phyloP scores from a whole-genome alignment of 768 basidiomycete species.

The Macrolepiota dolichaula region DNA sequence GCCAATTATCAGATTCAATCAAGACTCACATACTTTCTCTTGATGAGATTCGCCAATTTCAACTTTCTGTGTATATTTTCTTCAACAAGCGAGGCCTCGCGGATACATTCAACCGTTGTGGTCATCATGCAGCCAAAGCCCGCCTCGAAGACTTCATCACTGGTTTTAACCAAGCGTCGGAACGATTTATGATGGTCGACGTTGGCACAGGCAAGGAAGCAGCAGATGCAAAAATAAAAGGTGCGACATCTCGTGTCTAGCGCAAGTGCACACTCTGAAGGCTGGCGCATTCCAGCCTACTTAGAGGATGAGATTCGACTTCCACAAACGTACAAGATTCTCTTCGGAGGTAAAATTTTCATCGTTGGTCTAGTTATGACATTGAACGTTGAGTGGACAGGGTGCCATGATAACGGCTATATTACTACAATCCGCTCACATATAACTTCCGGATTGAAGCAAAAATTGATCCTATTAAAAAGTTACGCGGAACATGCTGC shows the following conservation, averaged over 20 bases:
- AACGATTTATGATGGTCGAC: constrained; percentile 67
- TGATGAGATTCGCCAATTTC: constrained; percentile 38
- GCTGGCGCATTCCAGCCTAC: constrained; percentile 33
- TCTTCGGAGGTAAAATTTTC: constrained; percentile 55
- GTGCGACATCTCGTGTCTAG: constrained; percentile 31
- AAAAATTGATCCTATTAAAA: constrained; percentile 64
- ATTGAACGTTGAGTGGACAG: constrained; percentile 27
- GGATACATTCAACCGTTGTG: constrained; percentile 44
- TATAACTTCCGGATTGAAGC: constrained; percentile 59
- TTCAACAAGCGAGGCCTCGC: constrained; percentile 59
- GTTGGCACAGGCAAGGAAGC: constrained; percentile 72
- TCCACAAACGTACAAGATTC: constrained; percentile 61
- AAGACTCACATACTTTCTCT: constrained; percentile 30
- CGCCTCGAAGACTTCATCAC: constrained; percentile 62
- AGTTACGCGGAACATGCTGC: constrained; percentile 59
- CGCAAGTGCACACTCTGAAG: not conserved
- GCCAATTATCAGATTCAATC: constrained; percentile 39
- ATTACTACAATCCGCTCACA: constrained; percentile 57
- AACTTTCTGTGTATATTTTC: constrained; percentile 63
- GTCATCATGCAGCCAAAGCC: constrained; percentile 30
- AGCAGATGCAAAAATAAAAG: constrained; percentile 74
- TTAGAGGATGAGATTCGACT: constrained; percentile 60
- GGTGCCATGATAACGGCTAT: constrained; percentile 76
- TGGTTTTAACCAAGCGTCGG: constrained; percentile 69
- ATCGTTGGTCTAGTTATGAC: not conserved